A percentile compares a stretch with the other conserved stretches of the same genome.
These are phyloP conservation scores for Chaetomium globosum DNA, from an alignment of 2,329 filamentous ascomycete genomes.

Conservation along the genomic window DNA sequence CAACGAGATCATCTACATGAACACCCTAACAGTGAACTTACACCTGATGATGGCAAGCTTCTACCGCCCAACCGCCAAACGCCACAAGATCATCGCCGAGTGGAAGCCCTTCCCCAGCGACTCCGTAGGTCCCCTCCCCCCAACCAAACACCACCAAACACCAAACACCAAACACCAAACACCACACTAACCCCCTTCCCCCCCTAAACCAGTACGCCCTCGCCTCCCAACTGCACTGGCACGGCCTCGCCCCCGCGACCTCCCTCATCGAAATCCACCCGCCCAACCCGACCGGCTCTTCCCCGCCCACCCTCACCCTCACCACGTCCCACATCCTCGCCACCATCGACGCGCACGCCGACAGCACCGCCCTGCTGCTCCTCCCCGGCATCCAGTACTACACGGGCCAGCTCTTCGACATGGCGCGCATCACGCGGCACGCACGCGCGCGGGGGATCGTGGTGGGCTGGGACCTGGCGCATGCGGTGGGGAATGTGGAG, in stretches of 20 bases:
- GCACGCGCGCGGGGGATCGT: constrained; percentile 69
- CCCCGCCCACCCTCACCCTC: constrained; percentile 57
- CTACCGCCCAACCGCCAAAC: constrained; percentile 66
- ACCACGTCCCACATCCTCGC: constrained; percentile 71
- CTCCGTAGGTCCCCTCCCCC: constrained; percentile 49
- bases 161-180: too few species aligned
- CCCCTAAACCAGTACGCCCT: constrained; percentile 72
- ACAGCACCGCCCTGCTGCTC: constrained; percentile 72
- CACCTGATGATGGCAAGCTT: constrained; percentile 84
- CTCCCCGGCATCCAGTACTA: constrained; percentile 91
- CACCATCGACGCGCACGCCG: constrained; percentile 73
- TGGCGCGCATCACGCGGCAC: constrained; percentile 74
- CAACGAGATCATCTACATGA: constrained; percentile 83
- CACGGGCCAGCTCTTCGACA: constrained; percentile 86
- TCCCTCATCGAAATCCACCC: constrained; percentile 77
- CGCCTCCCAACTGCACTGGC: constrained; percentile 75
- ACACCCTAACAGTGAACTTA: constrained; percentile 78
- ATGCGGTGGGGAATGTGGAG: constrained; percentile 82
- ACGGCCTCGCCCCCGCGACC: constrained; percentile 65
- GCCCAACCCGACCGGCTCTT: constrained; percentile 50
- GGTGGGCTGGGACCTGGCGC: constrained; percentile 83
- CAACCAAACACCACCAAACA: constrained; percentile 40
- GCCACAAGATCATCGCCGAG: constrained; percentile 83
- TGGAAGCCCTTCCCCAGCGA: constrained; percentile 90
- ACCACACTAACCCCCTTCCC: not conserved